Evolutionary conservation across 139 green algal species (phyloP), one percentile per base, ranked within the genome.

Genomic region (Eudorina sp.): DNA sequence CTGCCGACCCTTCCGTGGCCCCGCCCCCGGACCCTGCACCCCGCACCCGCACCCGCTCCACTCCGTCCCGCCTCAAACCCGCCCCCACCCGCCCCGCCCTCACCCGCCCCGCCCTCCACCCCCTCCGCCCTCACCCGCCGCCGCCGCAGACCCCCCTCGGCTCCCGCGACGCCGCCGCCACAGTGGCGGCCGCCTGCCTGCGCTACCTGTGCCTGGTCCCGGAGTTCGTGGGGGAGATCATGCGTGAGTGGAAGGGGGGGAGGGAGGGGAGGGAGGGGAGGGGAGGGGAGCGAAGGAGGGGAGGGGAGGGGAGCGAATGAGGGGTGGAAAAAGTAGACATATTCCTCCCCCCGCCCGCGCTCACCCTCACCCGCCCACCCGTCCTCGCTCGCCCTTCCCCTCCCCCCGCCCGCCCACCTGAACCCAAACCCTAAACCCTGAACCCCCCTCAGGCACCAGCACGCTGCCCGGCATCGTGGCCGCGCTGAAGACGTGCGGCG

Each of bases 181-280:
- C 90, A 7, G 78, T 83, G 9, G 92, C 89, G 18, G 62, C 92
- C 8, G 92, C 92, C 29, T 92, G 89, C 85, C 73, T 95, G 64
- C 88, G 92, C 36, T 95, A 92, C 88, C 75, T 95, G 68, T 88
- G 90, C 9, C 76, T 92, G 46, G 87, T 87, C 45, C 92, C 92
- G 34, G 83, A 77, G 1, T 93, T 92, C 64, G 83, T 79, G n/a
- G 74, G 91, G 19, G 74, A 91, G 34, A 76, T 92, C 4, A 73
- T 92, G 80, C 75, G 91, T 94, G 73, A n/a, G 91, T 73, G 73
- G 36, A 36, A 3, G 21, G 1, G n/a, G 38, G 13, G 16, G 69
- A 27, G 19, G 3, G 19, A 21, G 68, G 55, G 55, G 29, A 5
- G 55, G 55, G 8, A 66, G 27, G 69, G 11, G 34, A 18, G 58